Conservation (phyloP, 2,329 filamentous ascomycete species). For the Fusarium chaquense region DNA sequence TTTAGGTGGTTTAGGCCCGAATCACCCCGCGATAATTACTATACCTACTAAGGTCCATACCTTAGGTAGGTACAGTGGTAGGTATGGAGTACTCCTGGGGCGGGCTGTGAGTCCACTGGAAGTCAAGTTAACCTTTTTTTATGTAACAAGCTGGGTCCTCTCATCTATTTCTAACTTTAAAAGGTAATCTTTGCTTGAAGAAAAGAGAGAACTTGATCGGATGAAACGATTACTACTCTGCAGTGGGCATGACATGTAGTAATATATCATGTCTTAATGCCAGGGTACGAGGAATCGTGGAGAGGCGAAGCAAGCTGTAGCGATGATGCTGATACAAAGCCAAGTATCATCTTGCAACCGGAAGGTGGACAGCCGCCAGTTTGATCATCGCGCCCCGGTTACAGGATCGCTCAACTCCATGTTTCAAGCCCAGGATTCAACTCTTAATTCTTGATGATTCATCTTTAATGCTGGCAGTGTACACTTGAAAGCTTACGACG, state of each 20-base stretch:
- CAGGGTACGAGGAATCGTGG: background rate
- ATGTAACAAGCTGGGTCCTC: background rate
- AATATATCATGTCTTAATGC: background rate
- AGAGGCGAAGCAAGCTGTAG: background rate
- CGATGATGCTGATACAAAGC: slow-evolving; percentile 23
- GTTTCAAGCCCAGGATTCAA: slow-evolving; percentile 27
- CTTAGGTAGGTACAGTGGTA: too few species aligned
- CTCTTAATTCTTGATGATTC: slow-evolving; percentile 11
- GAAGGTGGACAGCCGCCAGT: slow-evolving; percentile 31
- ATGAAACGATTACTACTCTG: slow-evolving; percentile 2
- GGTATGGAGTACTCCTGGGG: too few species aligned
- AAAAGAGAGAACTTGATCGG: slow-evolving; percentile 3
- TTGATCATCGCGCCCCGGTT: slow-evolving; percentile 38
- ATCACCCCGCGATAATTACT: slow-evolving; percentile 7
- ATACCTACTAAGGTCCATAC: too few species aligned
- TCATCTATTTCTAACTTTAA: background rate
- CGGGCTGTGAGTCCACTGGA: background rate
- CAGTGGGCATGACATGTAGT: background rate
- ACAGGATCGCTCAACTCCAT: slow-evolving; percentile 12
- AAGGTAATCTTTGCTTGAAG: slow-evolving; percentile 1
- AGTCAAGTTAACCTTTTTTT: slow-evolving; percentile 2
- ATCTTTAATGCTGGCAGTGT: background rate
- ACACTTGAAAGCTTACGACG: background rate
- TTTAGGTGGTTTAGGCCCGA: background rate
- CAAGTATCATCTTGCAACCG: slow-evolving; percentile 37